phyloP scores from a whole-genome alignment of 1,284 basidiomycete genomes.

The Stygiomarasmius scandens region DNA sequence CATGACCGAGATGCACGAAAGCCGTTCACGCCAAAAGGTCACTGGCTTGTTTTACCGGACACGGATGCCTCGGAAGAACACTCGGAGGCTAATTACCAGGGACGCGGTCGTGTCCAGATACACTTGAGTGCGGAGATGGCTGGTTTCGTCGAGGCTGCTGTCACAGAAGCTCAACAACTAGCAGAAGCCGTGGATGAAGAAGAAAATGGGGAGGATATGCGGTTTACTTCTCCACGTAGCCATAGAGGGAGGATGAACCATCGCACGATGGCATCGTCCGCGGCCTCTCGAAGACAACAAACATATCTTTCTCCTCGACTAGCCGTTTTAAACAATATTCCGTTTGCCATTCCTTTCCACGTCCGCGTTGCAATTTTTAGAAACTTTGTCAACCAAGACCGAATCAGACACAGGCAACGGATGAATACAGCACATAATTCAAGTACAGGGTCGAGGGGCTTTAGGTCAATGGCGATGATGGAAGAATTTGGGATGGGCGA shows the following conservation, averaged over 20 bases:
- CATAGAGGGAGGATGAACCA: constrained; percentile 40
- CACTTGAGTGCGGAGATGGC: constrained; percentile 55
- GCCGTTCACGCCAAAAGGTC: constrained; percentile 77
- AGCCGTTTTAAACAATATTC: constrained; percentile 93
- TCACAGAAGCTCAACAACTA: constrained; percentile 33
- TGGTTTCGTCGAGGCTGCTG: constrained; percentile 90
- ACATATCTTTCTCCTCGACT: constrained; percentile 86
- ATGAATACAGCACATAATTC: neutral
- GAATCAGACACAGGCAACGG: constrained; percentile 1
- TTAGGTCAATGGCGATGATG: neutral
- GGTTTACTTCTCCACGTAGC: constrained; percentile 52
- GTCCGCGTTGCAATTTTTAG: constrained; percentile 90
- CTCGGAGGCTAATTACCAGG: neutral
- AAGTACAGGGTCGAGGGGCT: neutral
- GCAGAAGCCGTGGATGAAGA: neutral
- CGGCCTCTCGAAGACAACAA: constrained; percentile 69
- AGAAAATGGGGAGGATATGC: neutral
- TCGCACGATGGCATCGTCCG: constrained; percentile 31
- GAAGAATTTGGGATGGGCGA: constrained; percentile 7
- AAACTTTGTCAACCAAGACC: constrained; percentile 60
- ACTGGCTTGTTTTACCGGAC: constrained; percentile 83
- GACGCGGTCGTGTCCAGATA: constrained; percentile 1
- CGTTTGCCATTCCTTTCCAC: constrained; percentile 95
- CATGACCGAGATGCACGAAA: constrained; percentile 85
- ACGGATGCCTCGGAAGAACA: constrained; percentile 35